A percentile compares a stretch with the other conserved stretches of the same genome.
These are phyloP conservation scores for Xylariaceae sp. DNA, from an alignment of 2,329 filamentous ascomycete species.

Conservation along the genomic window DNA sequence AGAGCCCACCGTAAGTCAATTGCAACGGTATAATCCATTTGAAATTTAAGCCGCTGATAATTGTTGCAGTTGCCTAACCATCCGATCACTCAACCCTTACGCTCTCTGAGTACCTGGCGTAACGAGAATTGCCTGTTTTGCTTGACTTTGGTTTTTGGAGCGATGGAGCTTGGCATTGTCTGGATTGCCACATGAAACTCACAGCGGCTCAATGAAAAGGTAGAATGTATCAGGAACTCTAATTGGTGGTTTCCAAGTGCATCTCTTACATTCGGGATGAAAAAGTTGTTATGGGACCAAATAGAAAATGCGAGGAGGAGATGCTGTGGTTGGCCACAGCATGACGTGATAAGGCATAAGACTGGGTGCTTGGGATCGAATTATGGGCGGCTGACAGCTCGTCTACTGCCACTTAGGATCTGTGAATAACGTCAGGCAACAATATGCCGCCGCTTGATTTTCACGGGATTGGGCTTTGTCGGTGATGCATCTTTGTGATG, in stretches of 20 bases:
- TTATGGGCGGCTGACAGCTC: slow-evolving; percentile 6
- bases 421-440: slow-evolving; percentile 12
- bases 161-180: slow-evolving; percentile 14
- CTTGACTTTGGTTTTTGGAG: slow-evolving; percentile 6
- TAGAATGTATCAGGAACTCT: slow-evolving; percentile 29
- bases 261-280: slow-evolving; percentile 28
- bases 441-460: background rate
- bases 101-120: slow-evolving; percentile 36
- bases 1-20: slow-evolving; percentile 94
- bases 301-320: slow-evolving; percentile 24
- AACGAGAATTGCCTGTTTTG: slow-evolving; percentile 8
- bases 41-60: background rate
- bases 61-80: slow-evolving; percentile 56
- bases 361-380: slow-evolving; percentile 9
- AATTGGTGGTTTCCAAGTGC: slow-evolving; percentile 20
- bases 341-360: slow-evolving; percentile 19
- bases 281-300: slow-evolving; percentile 23
- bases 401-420: slow-evolving; percentile 6
- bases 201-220: slow-evolving; percentile 21
- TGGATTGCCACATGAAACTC: slow-evolving; percentile 20
- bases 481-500: background rate
- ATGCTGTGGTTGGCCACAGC: slow-evolving; percentile 23
- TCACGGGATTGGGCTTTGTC: background rate
- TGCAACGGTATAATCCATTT: background rate
- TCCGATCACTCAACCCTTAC: slow-evolving; percentile 64